These are phyloP conservation scores for Globisporangium spinosum DNA, from an alignment of 352 stramenopile species.

Conservation along the genomic window DNA sequence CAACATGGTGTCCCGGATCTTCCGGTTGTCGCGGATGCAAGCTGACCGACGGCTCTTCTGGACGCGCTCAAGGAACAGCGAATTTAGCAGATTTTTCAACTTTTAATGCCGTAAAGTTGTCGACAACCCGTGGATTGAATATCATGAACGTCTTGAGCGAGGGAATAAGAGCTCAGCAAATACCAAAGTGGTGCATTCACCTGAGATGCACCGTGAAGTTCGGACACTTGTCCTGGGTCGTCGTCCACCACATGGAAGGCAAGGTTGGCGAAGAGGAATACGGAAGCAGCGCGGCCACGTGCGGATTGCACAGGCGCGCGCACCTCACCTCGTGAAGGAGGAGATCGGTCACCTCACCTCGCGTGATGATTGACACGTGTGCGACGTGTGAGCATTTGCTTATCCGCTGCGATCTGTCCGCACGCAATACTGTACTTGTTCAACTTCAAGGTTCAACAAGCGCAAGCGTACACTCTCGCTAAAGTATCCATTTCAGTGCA, in stretches of 20 bases:
- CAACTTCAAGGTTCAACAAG: not conserved
- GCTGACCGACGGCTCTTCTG: not conserved
- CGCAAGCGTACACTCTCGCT: not conserved
- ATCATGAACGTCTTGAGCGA: not conserved
- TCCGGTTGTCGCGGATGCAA: not conserved
- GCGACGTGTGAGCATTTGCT: not conserved
- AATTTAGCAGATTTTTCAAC: not conserved
- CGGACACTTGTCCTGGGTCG: not conserved
- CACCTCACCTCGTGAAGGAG: not conserved
- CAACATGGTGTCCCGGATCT: not conserved
- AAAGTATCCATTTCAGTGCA: slow-evolving; percentile 3
- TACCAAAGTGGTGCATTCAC: too few relatives aligned
- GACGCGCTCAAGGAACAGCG: not conserved
- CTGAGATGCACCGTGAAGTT: not conserved
- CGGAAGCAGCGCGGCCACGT: not conserved
- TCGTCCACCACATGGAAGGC: not conserved
- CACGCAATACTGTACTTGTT: not conserved
- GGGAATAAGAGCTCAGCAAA: too few relatives aligned
- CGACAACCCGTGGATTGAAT: not conserved
- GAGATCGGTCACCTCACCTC: not conserved
- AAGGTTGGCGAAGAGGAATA: not conserved
- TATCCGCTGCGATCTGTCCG: not conserved
- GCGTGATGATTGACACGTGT: not conserved
- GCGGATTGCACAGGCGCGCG: not conserved
- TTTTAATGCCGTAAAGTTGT: not conserved